Base-by-base conservation (phyloP, 129 eudicot species). In the Chrysanthemum seticuspe region DNA sequence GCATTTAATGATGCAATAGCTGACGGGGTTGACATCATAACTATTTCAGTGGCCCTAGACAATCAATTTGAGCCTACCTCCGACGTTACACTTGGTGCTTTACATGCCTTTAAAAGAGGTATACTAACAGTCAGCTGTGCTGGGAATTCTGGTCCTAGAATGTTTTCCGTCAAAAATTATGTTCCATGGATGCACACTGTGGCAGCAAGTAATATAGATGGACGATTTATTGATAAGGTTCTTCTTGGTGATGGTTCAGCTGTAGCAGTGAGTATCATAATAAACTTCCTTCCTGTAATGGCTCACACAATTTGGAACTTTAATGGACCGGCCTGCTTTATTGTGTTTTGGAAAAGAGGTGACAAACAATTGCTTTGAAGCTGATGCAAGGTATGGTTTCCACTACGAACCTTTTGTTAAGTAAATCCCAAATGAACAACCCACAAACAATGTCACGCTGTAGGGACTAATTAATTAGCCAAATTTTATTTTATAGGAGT, bases 131-230 rank as follows among this genome's bases (percentile, higher is more conserved):
- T 36, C 2, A 36, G 44, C 44, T 36, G 44, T 36, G 44, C 8
- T 5, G 44, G 44, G 44, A 36, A 36, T 0, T 36, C 44, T 36
- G 7, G 44, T 5, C 44, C 44, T 36, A 36, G 8, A 36, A 0
- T 36, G 44, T 36, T 36, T 36, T 0, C 23, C 0, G 2, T 29
- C 3, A 10, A 0, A 0, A 71, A 70, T 50, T 13, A 44, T 48
- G 71, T 71, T 62, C 81, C 85, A 13, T 81, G 85, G 81, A 6
- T 70, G 15, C 31, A 76, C 4, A 1, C 56, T 40, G 78, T 76
- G 7, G 81, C 58, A 36, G 74, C 85, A 61, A 76, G 85, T 62
- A 21, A 54, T 51, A 76, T 9, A 0, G 78, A 81, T 53, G 31
- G 81, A 23, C 44, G 29, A 2, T 51, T 77, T 40, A n/a, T 62